A percentile compares a stretch with the other conserved stretches of the same genome.
Conservation (phyloP, 108 stramenopile species). For the Parietichytrium sp. region DNA sequence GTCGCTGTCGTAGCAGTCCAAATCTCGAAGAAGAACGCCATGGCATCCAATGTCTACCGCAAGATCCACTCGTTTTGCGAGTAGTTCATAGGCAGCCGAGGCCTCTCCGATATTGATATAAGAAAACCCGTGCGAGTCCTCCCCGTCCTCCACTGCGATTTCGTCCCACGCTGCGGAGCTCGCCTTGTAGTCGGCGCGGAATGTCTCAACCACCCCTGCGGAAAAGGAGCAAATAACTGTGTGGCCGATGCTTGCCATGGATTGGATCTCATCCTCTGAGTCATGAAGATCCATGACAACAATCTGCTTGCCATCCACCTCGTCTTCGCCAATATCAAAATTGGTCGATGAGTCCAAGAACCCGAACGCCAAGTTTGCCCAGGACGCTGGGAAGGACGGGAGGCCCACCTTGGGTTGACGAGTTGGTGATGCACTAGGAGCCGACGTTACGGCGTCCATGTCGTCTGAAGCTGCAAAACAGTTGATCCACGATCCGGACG, state of each 20-base stretch:
- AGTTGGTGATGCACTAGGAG: too few species aligned
- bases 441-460: too few species aligned
- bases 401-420: not conserved
- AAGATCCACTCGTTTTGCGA: not conserved
- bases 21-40: not conserved
- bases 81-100: not conserved
- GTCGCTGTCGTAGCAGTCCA: slow-evolving; percentile 1
- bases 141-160: not conserved
- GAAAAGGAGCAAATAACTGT: not conserved
- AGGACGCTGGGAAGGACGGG: not conserved
- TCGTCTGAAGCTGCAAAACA: too few species aligned
- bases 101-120: slow-evolving; percentile 8
- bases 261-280: not conserved
- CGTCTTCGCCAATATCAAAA: not conserved
- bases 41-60: slow-evolving; percentile 10
- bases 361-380: slow-evolving; percentile 22
- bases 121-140: not conserved
- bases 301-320: not conserved
- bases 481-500: not conserved
- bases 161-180: not conserved
- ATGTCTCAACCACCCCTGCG: not conserved
- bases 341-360: too few species aligned
- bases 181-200: slow-evolving; percentile 18
- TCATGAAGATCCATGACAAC: slow-evolving; percentile 14
- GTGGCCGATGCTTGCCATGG: not conserved